These are phyloP conservation scores for Cornus suecica DNA, from an alignment of 148 eudicot genomes.

Conservation along the genomic window DNA sequence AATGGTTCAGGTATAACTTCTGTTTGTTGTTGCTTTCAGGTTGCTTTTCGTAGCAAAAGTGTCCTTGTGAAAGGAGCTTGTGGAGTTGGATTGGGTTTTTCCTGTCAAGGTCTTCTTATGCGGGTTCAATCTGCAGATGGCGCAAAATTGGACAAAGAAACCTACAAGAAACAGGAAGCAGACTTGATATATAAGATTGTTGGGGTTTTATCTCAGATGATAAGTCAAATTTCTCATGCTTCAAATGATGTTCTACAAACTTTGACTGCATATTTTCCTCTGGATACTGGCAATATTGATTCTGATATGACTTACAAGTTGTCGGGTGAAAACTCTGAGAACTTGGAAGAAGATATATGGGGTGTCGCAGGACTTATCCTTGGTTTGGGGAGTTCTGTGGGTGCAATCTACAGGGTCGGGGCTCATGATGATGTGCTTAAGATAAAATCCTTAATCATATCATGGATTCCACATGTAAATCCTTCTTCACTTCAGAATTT, in stretches of 20 bases:
- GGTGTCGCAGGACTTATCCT: constrained; percentile 85
- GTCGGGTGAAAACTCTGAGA: constrained; percentile 27
- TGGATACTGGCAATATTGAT: constrained; percentile 30
- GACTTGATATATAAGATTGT: constrained; percentile 57
- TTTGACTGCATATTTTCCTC: constrained; percentile 40
- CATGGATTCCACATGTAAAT: constrained; percentile 52
- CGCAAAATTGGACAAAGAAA: constrained; percentile 34
- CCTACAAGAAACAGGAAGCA: constrained; percentile 45
- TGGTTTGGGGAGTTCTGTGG: constrained; percentile 71
- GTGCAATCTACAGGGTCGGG: constrained; percentile 75
- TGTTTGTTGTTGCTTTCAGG: constrained; percentile 43
- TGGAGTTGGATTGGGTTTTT: constrained; percentile 87
- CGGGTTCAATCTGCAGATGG: constrained; percentile 34
- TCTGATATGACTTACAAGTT: constrained; percentile 26
- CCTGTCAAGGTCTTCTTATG: constrained; percentile 81
- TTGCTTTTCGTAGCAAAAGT: constrained; percentile 62
- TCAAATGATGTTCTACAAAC: constrained; percentile 42
- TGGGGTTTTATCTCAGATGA: constrained; percentile 46
- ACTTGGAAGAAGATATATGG: constrained; percentile 76
- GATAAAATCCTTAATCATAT: constrained; percentile 53
- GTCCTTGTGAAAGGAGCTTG: constrained; percentile 88
- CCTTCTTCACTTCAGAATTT: constrained; percentile 22
- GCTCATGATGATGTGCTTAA: constrained; percentile 58
- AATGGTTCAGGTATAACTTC: neutral
- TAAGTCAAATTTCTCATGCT: constrained; percentile 44